Percentiles rank a stretch among this genome's conserved stretches.
These are phyloP conservation scores for Saccharum officinarum DNA, from an alignment of 176 grass and related monocot species.

Conservation along the genomic window DNA sequence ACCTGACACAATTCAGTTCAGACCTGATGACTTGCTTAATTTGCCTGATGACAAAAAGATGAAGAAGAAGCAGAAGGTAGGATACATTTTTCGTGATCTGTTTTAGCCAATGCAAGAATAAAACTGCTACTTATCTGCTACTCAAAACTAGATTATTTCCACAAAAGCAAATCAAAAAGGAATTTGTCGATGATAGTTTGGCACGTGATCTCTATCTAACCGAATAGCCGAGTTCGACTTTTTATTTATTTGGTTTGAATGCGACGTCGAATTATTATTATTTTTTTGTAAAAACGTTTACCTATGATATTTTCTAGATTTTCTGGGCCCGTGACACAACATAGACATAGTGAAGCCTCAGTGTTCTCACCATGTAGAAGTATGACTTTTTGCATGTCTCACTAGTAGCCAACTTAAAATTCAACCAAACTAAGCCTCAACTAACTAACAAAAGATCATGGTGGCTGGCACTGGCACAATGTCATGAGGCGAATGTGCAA, in stretches of 20 bases:
- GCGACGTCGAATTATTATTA: background rate
- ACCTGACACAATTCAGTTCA: background rate
- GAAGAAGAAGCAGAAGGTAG: background rate
- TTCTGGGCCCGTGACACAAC: background rate
- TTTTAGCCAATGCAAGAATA: background rate
- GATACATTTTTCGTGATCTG: background rate
- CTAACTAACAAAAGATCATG: background rate
- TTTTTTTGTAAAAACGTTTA: background rate
- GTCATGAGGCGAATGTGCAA: constrained; percentile 21
- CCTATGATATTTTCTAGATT: background rate
- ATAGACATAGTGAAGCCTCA: background rate
- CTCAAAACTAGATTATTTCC: background rate
- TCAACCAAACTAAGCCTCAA: background rate
- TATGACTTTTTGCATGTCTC: background rate
- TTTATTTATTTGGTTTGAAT: background rate
- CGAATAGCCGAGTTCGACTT: background rate
- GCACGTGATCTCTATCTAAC: background rate
- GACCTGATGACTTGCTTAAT: background rate
- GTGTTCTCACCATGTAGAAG: background rate
- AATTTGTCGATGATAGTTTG: background rate
- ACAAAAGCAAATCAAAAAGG: background rate
- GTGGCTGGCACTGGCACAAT: background rate
- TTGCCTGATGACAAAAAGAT: background rate
- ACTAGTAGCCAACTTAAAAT: background rate
- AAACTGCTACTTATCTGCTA: background rate